These are phyloP conservation scores for Knufia fluminis DNA, from an alignment of 2,329 filamentous ascomycete genomes.

Conservation along the genomic window DNA sequence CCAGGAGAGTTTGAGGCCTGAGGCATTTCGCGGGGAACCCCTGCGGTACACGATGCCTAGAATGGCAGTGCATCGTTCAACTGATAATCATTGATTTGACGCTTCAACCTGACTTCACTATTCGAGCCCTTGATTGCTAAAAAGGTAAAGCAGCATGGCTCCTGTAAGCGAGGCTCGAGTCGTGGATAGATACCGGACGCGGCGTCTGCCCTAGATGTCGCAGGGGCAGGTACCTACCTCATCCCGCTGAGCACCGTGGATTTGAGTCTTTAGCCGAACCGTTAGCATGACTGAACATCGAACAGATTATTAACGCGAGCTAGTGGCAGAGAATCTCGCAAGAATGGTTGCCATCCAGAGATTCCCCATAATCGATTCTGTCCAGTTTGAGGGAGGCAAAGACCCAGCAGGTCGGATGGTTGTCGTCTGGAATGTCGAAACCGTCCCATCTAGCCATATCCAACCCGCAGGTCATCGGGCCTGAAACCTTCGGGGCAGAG, in stretches of 20 bases:
- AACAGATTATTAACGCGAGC: slow-evolving; percentile 3
- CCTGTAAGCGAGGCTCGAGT: slow-evolving; percentile 3
- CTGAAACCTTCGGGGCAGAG: no score
- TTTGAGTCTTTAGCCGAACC: not conserved
- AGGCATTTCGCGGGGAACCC: not conserved
- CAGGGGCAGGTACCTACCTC: slow-evolving; percentile 1
- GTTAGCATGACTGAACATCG: slow-evolving; percentile 5
- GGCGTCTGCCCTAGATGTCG: not conserved
- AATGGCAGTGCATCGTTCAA: not conserved
- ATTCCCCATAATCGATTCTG: not conserved
- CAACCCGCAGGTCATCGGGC: not conserved
- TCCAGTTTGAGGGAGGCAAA: slow-evolving; percentile 2
- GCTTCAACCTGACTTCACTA: no score
- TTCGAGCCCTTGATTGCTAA: not conserved
- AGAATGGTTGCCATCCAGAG: not conserved
- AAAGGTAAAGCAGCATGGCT: not conserved
- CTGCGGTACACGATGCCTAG: not conserved
- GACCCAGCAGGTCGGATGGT: not conserved
- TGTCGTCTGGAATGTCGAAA: not conserved
- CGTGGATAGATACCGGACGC: not conserved
- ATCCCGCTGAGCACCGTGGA: not conserved
- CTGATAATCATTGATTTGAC: no score
- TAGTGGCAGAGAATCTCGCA: not conserved
- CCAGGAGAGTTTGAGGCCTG: no score
- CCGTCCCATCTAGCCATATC: not conserved